Evolutionary conservation across 257 asterid genomes (phyloP).

Genomic region (Paraleonurus japonicus): DNA sequence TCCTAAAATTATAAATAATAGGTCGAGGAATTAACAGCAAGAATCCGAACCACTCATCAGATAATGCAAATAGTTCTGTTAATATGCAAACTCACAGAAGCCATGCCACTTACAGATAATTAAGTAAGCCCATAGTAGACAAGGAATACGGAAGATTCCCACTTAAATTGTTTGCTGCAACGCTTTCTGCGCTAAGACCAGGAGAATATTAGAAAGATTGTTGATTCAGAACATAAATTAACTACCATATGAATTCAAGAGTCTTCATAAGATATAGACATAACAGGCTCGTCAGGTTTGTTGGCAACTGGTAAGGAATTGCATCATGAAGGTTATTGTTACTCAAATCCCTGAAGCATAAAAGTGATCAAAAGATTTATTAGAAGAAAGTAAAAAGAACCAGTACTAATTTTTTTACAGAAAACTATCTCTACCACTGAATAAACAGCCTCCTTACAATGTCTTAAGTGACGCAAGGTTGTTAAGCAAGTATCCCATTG

Average conservation of each 20-base stretch:
- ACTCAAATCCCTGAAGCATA: constrained; percentile 83
- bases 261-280: constrained; percentile 21
- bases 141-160: constrained; percentile 86
- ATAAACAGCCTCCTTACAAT: constrained; percentile 50
- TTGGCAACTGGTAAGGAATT: constrained; percentile 85
- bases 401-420: background rate
- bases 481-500: constrained; percentile 83
- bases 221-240: constrained; percentile 15
- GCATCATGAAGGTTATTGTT: constrained; percentile 69
- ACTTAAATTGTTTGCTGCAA: constrained; percentile 75
- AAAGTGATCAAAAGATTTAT: constrained; percentile 2
- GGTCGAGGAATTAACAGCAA: constrained; percentile 27
- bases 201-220: constrained; percentile 15
- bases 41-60: constrained; percentile 17
- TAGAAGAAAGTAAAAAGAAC: constrained; percentile 4
- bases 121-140: constrained; percentile 50
- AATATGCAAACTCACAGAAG: constrained; percentile 16
- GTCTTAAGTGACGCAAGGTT: constrained; percentile 69
- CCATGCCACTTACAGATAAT: constrained; percentile 66
- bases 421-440: background rate
- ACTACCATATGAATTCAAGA: constrained; percentile 22
- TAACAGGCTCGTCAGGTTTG: constrained; percentile 88
- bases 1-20: constrained; percentile 49
- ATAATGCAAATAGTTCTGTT: constrained; percentile 16
- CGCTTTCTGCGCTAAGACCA: constrained; percentile 62